Evolutionary conservation across 1,284 basidiomycete species (phyloP).

Genomic region (Apiotrichum porosum): DNA sequence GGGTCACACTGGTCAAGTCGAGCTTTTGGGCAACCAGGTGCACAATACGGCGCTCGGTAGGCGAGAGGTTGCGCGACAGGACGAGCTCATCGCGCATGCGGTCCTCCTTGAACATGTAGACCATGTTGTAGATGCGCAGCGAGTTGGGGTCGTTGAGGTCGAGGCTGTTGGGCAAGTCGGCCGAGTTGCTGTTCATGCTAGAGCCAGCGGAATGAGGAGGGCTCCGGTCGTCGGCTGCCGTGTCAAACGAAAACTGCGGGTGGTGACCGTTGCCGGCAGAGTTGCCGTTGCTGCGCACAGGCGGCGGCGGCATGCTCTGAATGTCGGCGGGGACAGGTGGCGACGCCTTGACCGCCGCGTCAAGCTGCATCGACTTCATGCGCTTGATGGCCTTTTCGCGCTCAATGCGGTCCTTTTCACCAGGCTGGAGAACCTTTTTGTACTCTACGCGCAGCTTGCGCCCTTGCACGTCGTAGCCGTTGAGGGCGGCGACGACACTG

Average conservation of each 20-base stretch:
- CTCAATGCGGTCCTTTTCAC: slow-evolving; percentile 98
- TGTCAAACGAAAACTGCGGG: slow-evolving; percentile 49
- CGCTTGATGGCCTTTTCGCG: slow-evolving; percentile 97
- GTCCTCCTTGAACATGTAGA: slow-evolving; percentile 96
- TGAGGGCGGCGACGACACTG: slow-evolving; percentile 85
- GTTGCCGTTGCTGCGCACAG: slow-evolving; percentile 52
- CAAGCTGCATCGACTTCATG: slow-evolving; percentile 93
- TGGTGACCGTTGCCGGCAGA: slow-evolving; percentile 29
- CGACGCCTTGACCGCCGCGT: slow-evolving; percentile 52
- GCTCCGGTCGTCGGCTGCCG: slow-evolving; percentile 38
- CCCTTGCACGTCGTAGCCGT: slow-evolving; percentile 84
- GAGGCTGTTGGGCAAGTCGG: slow-evolving; percentile 60
- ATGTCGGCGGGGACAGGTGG: neutral
- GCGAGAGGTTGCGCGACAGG: slow-evolving; percentile 77
- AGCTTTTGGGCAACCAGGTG: slow-evolving; percentile 95
- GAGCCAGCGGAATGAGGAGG: slow-evolving; percentile 57
- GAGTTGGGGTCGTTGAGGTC: slow-evolving; percentile 95
- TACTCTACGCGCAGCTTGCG: slow-evolving; percentile 98
- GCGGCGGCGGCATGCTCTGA: neutral
- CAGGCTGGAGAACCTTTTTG: slow-evolving; percentile 97
- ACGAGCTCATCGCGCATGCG: slow-evolving; percentile 95
- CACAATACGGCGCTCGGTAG: slow-evolving; percentile 85
- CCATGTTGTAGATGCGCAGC: slow-evolving; percentile 93
- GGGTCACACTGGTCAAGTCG: slow-evolving; percentile 87
- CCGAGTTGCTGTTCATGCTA: slow-evolving; percentile 26